Base-by-base conservation (phyloP, 1,284 basidiomycete genomes). In the Trichosporon coremiiforme region DNA sequence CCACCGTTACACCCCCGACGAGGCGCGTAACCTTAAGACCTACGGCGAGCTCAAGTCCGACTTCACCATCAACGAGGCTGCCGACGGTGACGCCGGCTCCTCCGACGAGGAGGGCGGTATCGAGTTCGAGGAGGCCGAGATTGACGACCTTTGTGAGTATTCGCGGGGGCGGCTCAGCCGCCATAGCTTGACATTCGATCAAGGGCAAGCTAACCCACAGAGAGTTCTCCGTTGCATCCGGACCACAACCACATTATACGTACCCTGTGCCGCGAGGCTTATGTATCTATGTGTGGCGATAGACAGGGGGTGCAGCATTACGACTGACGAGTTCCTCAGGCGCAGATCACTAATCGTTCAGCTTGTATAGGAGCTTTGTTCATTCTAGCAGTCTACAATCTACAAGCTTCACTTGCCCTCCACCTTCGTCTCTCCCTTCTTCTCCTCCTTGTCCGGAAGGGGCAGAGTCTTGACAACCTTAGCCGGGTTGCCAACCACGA, bases 51-150 rank as follows among this genome's bases (percentile, higher is more conserved):
- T 99, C 67, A 97, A 97, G 47, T 94, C 96, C 84, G 95, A 93
- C 78, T 95, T 95, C 79, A 97, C 97, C 87, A 97, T 99, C 87
- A 98, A 96, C 87, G 97, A 99, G 86, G 95, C 93, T 55, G 94
- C 95, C 78, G 78, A 77, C 82, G 93, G 92, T 68, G 76, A 74
- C 55, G 75, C 75, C 12, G 75, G 73, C 47, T 68, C 73, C 33
- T 71, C 70, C 8, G 77, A 78, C 64, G 94, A 95, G 76, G 93
- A 94, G 74, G 94, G 90, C 75, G 93, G 93, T 76, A 91, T 91
- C 81, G 91, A 90, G 64, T 93, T 94, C 86, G 92, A 91, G 70
- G 92, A 83, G 76, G 82, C 93, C 77, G 93, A 93, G 78, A 84
- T 85, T 71, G 83, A 85, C 74, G 84, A 85, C 75, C 82, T 85